Percentiles rank a stretch among this genome's conserved stretches.
These are phyloP conservation scores for Annulohypoxylon truncatum DNA, from an alignment of 2,329 filamentous ascomycete genomes.

Conservation along the genomic window DNA sequence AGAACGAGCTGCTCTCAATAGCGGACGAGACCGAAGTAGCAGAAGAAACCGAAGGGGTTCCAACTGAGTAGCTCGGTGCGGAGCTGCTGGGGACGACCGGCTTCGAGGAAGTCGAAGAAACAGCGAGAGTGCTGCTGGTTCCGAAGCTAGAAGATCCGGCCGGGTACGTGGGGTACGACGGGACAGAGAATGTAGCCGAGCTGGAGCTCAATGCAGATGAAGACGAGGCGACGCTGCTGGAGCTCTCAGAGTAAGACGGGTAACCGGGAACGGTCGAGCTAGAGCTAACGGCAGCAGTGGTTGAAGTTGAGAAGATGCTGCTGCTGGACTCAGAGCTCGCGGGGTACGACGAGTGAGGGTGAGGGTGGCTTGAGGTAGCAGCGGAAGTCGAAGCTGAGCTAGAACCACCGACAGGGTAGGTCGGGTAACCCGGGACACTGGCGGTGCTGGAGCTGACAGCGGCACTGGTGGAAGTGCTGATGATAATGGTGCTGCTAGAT, in stretches of 20 bases:
- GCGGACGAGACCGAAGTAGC: neutral
- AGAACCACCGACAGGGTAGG: neutral
- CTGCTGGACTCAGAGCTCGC: neutral
- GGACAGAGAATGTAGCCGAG: neutral
- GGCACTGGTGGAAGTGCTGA: conserved; percentile 2
- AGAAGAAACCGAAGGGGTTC: neutral
- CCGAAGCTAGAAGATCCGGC: conserved; percentile 9
- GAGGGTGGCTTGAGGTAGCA: neutral
- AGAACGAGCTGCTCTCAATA: neutral
- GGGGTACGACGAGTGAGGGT: neutral
- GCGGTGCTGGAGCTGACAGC: neutral
- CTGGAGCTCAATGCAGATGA: neutral
- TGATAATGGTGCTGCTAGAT: neutral
- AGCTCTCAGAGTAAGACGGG: neutral
- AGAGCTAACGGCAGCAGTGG: neutral
- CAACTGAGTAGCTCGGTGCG: neutral
- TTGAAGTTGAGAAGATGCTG: neutral
- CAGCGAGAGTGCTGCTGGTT: neutral
- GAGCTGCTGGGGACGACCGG: neutral
- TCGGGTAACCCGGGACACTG: neutral
- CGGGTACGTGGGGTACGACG: conserved; percentile 1
- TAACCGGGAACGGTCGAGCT: neutral
- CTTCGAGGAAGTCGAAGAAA: neutral
- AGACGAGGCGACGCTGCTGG: neutral
- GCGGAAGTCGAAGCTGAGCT: neutral